These are phyloP conservation scores for Ettlia oleoabundans DNA, from an alignment of 139 green algal genomes.

Conservation along the genomic window DNA sequence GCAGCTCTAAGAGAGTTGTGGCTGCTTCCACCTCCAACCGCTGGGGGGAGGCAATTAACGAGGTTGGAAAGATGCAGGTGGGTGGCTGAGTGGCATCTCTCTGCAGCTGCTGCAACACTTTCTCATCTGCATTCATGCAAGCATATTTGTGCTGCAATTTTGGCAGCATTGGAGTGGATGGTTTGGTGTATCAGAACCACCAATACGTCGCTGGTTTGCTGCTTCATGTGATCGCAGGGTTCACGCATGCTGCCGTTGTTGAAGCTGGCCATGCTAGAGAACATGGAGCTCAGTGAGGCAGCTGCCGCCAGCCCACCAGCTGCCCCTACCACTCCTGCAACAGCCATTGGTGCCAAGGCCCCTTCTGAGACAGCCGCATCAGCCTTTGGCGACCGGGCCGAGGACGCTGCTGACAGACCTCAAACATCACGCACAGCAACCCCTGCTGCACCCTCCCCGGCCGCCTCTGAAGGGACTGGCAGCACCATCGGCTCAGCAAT, in stretches of 20 bases:
- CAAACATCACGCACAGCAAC: neutral
- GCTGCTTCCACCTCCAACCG: neutral
- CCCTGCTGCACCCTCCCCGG: neutral
- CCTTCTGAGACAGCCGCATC: neutral
- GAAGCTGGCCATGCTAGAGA: slow-evolving; percentile 34
- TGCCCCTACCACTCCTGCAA: neutral
- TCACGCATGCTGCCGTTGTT: slow-evolving; percentile 33
- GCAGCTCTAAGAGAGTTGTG: neutral
- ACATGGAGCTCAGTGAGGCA: slow-evolving; percentile 10
- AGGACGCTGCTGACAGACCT: too few relatives aligned
- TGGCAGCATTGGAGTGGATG: too few relatives aligned
- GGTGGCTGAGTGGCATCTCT: too few relatives aligned
- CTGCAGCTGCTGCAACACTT: too few relatives aligned
- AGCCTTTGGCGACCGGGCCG: too few relatives aligned
- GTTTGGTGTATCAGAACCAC: too few relatives aligned
- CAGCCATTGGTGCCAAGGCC: too few relatives aligned
- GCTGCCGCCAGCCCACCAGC: neutral
- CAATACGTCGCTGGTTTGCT: too few relatives aligned
- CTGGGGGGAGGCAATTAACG: slow-evolving; percentile 22
- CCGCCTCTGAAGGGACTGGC: neutral
- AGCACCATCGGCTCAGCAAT: too few relatives aligned
- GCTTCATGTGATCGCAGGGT: too few relatives aligned
- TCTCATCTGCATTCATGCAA: too few relatives aligned
- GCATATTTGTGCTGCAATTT: too few relatives aligned
- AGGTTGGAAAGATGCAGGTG: neutral